Evolutionary conservation across 768 basidiomycete species (phyloP).

Genomic region (Pulveroboletus sp.): DNA sequence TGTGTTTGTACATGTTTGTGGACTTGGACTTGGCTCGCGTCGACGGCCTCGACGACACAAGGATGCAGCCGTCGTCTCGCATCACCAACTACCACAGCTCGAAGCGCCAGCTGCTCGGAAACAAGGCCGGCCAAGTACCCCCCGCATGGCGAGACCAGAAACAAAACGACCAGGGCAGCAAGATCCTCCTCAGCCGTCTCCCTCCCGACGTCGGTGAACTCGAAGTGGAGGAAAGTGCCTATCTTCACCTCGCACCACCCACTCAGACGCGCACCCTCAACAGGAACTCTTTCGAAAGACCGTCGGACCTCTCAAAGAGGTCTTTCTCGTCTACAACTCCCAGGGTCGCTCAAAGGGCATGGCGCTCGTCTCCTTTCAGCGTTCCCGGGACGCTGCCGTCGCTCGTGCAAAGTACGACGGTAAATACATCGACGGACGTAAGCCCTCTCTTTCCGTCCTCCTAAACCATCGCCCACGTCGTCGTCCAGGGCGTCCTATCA

Average conservation of each 20-base stretch:
- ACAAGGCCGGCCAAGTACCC: conserved; percentile 47
- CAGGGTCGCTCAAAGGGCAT: conserved; percentile 75
- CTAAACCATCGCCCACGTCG: neutral
- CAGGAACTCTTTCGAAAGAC: conserved; percentile 77
- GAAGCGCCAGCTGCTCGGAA: conserved; percentile 57
- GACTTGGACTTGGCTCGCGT: no score
- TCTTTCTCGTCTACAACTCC: conserved; percentile 69
- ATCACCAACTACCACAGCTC: conserved; percentile 46
- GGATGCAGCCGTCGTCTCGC: conserved; percentile 26
- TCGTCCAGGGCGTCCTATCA: conserved; percentile 56
- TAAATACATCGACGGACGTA: conserved; percentile 66
- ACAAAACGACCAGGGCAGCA: conserved; percentile 47
- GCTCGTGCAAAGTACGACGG: conserved; percentile 70
- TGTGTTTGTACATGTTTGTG: conserved; percentile 5
- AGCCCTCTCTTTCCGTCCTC: conserved; percentile 16
- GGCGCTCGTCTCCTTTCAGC: conserved; percentile 68
- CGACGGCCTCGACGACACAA: neutral
- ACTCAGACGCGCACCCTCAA: conserved; percentile 7
- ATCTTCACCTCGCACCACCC: neutral
- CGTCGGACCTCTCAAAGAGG: conserved; percentile 66
- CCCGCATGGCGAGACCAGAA: conserved; percentile 57
- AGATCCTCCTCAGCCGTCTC: conserved; percentile 60
- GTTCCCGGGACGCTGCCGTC: conserved; percentile 54
- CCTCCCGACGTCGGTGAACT: conserved; percentile 65
- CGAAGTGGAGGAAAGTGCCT: conserved; percentile 56